Conservation (phyloP, 2,329 filamentous ascomycete genomes). For the Massarina eburnea region DNA sequence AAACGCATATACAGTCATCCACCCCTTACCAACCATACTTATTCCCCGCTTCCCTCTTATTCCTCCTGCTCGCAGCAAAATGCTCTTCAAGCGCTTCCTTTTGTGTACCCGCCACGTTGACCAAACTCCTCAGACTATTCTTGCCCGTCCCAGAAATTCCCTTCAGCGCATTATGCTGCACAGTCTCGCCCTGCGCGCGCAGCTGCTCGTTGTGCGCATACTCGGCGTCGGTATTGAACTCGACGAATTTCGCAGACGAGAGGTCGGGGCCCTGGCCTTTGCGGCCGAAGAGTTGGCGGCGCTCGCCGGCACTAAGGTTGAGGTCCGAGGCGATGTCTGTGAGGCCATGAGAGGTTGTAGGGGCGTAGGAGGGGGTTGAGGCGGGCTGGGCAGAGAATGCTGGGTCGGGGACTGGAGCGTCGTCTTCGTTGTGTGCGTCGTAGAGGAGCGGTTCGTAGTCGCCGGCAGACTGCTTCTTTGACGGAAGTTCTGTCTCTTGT, state of each 20-base stretch:
- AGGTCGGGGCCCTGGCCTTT: constrained; percentile 48
- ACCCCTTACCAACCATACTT: constrained; percentile 74
- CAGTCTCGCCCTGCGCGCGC: constrained; percentile 67
- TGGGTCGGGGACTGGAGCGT: constrained; percentile 16
- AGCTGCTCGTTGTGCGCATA: constrained; percentile 83
- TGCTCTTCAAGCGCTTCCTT: constrained; percentile 88
- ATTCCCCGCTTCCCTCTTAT: constrained; percentile 77
- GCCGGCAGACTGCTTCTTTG: constrained; percentile 16
- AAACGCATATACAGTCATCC: too few species aligned
- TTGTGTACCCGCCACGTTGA: constrained; percentile 79
- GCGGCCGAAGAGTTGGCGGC: constrained; percentile 84
- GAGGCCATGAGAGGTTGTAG: constrained; percentile 56
- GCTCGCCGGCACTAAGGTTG: constrained; percentile 74
- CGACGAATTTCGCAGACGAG: constrained; percentile 69
- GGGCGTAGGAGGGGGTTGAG: constrained; percentile 1
- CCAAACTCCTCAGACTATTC: constrained; percentile 84
- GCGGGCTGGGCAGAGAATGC: constrained; percentile 13
- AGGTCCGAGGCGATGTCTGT: constrained; percentile 73
- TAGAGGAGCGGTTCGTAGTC: constrained; percentile 45
- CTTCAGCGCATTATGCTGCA: constrained; percentile 79
- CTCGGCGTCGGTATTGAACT: constrained; percentile 86
- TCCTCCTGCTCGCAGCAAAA: constrained; percentile 78
- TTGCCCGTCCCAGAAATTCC: constrained; percentile 78
- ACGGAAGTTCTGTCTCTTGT: constrained; percentile 38
- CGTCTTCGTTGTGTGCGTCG: constrained; percentile 23